Base-by-base conservation (phyloP, 371 early-diverging fungal genomes). In the Zopfochytrium polystomum region DNA sequence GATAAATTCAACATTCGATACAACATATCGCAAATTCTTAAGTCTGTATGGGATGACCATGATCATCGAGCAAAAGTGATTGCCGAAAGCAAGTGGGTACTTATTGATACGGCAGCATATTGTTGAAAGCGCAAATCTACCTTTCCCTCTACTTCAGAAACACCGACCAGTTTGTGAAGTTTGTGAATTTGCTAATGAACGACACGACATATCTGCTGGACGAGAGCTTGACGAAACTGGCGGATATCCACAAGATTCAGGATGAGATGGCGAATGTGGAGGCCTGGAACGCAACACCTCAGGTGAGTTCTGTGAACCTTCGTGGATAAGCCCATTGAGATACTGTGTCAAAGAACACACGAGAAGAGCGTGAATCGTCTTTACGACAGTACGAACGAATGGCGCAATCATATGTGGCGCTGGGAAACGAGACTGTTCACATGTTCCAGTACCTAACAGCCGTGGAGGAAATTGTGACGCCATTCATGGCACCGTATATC, bases 1-100 rank as follows among this genome's bases (percentile, higher is more conserved):
- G 98, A 98, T 74, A 98, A 98, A 74, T 96, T 96, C 79, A 94
- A 90, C 68, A 92, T 93, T 61, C 88, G 98, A 31, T 96, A 96
- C 79, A 87, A 96, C 59, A 93, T 96, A 52, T 88, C 91, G n/a
- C 90, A 93, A 66, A 86, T 95, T 11, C 82, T 96, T 72, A 90
- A 93, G 67, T 74, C 81, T 4, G 77, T 94, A 13, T 95, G 96
- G 94, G 76, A 74, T 0, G 86, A 92, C 51, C 54, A 29, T 7
- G 58, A 43, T 3, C 82, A 80, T 55, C 69, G 73, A 3, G 38
- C 18, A 1, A 60, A 62, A 48, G 30, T 78, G 15, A 64, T 75
- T 25, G 53, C 74, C 32, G 81, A 83, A 62, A 85, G 87, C 78
- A 74, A 67, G 85, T 85, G 76, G 65, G 4, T 33, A 29, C 25